Evolutionary conservation across 257 asterid species (phyloP).

Genomic region (Nicotiana knightiana): DNA sequence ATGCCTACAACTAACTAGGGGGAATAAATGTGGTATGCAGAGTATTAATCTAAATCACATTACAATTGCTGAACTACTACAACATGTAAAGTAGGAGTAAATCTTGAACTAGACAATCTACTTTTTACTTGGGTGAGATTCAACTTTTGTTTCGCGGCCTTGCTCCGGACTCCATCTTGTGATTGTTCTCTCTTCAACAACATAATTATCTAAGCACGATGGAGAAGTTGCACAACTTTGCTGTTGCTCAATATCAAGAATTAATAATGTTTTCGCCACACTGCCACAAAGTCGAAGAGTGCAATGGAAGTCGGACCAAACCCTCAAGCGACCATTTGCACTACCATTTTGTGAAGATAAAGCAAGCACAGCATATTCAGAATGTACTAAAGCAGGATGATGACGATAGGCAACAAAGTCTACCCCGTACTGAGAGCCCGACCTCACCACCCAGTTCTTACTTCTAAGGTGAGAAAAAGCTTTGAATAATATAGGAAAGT

Average conservation of each 20-base stretch:
- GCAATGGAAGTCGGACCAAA: constrained; percentile 84
- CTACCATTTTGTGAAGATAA: constrained; percentile 21
- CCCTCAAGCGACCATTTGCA: constrained; percentile 47
- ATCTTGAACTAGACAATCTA: neutral
- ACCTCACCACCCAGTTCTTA: constrained; percentile 71
- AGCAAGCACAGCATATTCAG: constrained; percentile 71
- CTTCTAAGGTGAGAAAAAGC: constrained; percentile 68
- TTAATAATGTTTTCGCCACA: constrained; percentile 70
- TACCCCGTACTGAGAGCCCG: constrained; percentile 60
- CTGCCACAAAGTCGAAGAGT: constrained; percentile 79
- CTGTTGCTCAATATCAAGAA: constrained; percentile 33
- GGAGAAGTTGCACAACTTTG: constrained; percentile 7
- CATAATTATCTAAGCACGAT: constrained; percentile 31
- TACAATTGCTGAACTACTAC: neutral
- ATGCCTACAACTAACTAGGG: neutral
- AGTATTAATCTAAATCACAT: neutral
- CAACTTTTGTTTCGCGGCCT: constrained; percentile 32
- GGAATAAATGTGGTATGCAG: neutral
- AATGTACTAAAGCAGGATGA: constrained; percentile 73
- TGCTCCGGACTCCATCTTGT: constrained; percentile 67
- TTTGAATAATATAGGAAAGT: constrained; percentile 33
- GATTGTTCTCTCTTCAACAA: constrained; percentile 56
- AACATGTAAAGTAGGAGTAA: neutral
- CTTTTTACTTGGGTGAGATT: neutral
- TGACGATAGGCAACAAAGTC: constrained; percentile 77